Base-by-base conservation (phyloP, 2,329 filamentous ascomycete genomes). In the Xylaria sp. region DNA sequence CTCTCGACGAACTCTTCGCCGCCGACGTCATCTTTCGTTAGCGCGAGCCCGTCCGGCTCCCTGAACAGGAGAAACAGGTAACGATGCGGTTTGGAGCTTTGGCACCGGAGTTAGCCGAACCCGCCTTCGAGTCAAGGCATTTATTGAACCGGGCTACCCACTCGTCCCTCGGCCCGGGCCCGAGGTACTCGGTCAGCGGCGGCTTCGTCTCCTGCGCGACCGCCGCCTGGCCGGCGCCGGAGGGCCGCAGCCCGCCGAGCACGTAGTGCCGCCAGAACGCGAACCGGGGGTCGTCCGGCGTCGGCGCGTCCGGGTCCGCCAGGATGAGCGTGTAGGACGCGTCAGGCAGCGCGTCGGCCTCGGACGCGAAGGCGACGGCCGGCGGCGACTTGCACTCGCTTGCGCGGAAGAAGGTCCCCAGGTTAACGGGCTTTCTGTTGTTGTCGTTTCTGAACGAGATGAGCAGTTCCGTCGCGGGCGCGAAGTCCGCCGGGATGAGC, bases 231-330 rank as follows among this genome's bases (percentile, higher is more conserved):
- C 51, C 60, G 16, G 16, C 21, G 21, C 59, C 52, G 40, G 65
- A 38, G 1, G 75, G 71, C 50, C 69, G 70, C 46, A 78, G 42
- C 0, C 76, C 75, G 3, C 72, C 66, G 0, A 81, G 64, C 21
- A 83, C 72, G 77, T 78, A 83, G 60, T 83, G 80, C 18, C 80
- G 71, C 79, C 79, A 83, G 61, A 78, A 82, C 0, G 78, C 76
- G 61, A 80, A 82, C 61, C 78, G 81, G 5, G 78, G 79, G 46
- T 83, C 77, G 34, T 79, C 77, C 0, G 80, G 81, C 0, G 79
- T 82, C 0, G 81, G 81, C 18, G 80, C 80, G 54, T 83, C 81
- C 0, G 80, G 79, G 50, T 83, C 81, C 19, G 81, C 71, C 39
- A 83, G 70, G 57, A 83, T 68, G 46, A 82, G 68, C 34, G 75